phyloP scores from a whole-genome alignment of 306 rosid genomes.

The Ormosia semicastrata region DNA sequence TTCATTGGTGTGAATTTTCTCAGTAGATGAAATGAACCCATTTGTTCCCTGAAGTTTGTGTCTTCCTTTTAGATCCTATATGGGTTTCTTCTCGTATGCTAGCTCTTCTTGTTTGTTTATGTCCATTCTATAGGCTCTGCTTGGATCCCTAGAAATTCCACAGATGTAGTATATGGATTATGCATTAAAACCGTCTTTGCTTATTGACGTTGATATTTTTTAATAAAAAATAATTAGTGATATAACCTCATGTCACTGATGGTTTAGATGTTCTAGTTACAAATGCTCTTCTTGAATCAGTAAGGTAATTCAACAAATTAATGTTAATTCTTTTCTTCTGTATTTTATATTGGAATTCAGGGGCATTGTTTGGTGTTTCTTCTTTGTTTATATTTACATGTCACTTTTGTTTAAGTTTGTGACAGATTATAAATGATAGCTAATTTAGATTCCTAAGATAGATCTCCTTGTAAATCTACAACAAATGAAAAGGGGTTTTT shows the following conservation, averaged over 20 bases:
- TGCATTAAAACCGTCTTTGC: background rate
- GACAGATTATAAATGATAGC: background rate
- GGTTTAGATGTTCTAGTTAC: background rate
- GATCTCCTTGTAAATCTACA: background rate
- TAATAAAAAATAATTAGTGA: background rate
- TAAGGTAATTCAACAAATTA: background rate
- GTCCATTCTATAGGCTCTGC: background rate
- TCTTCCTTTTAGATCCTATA: background rate
- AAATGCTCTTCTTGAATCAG: background rate
- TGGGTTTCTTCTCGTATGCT: background rate
- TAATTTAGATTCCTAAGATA: background rate
- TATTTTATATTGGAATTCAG: background rate
- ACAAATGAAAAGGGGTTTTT: background rate
- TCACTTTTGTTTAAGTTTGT: background rate
- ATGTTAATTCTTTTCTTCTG: background rate
- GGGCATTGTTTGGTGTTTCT: background rate
- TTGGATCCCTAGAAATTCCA: background rate
- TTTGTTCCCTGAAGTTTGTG: background rate
- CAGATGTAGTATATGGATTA: too few species aligned
- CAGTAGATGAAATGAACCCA: background rate
- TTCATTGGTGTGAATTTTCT: background rate
- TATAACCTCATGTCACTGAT: background rate
- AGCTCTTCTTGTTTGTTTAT: background rate
- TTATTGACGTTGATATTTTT: background rate
- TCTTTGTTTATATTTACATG: background rate